A percentile compares a stretch with the other conserved stretches of the same genome.
Evolutionary conservation across 352 stramenopile species (phyloP).

Genomic region (Phytopythium mirpurense): DNA sequence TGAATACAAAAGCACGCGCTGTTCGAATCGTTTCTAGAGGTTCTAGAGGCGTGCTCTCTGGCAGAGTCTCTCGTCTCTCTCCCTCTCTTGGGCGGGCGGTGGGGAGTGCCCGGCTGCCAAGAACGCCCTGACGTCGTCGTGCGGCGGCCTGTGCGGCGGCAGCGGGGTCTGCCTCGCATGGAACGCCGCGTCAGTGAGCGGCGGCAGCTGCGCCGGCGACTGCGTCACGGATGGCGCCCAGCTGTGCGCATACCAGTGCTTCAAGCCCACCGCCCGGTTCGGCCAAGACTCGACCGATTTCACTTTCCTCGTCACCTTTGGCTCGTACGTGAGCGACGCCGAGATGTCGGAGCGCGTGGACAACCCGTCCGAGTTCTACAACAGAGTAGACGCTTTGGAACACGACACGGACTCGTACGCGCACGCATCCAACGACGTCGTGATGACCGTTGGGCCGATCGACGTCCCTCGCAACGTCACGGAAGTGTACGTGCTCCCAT

Average conservation of each 20-base stretch:
- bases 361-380: constrained; percentile 9
- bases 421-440: constrained; percentile 20
- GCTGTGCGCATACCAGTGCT: constrained; percentile 16
- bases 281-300: constrained; percentile 9
- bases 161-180: constrained; percentile 14
- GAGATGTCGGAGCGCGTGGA: constrained; percentile 12
- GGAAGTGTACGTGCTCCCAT: constrained; percentile 17
- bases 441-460: constrained; percentile 13
- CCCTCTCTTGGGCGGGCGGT: too few species aligned
- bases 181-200: constrained; percentile 5
- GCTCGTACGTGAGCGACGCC: constrained; percentile 18
- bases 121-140: constrained; percentile 14
- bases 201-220: constrained; percentile 12
- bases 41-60: too few species aligned
- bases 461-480: constrained; percentile 12
- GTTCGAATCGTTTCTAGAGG: too few species aligned
- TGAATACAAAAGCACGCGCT: too few species aligned
- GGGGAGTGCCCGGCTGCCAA: neutral
- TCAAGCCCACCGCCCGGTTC: neutral
- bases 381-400: constrained; percentile 9
- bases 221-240: constrained; percentile 9
- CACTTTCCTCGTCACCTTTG: constrained; percentile 22
- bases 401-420: constrained; percentile 18
- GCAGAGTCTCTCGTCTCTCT: too few species aligned
- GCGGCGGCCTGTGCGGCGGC: constrained; percentile 11